These are phyloP conservation scores for Lathyrus tuberosus DNA, from an alignment of 306 rosid species.

Conservation along the genomic window DNA sequence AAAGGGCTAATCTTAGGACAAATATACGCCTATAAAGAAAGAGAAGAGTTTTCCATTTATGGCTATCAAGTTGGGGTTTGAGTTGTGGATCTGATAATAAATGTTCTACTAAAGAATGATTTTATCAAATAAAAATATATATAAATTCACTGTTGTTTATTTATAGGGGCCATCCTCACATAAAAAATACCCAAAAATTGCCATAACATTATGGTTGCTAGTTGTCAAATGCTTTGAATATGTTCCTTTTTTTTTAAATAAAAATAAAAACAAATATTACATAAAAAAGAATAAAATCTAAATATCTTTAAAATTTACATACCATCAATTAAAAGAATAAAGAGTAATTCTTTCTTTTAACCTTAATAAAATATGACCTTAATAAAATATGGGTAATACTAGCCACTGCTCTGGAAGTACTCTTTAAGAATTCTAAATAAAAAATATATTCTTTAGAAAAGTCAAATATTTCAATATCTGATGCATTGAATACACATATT, in stretches of 20 bases:
- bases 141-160: neutral
- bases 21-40: constrained; percentile 36
- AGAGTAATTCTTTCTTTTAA: neutral
- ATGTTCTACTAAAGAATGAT: constrained; percentile 4
- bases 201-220: neutral
- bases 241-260: too few relatives aligned
- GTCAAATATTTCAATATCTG: too few relatives aligned
- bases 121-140: neutral
- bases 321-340: neutral
- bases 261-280: too few relatives aligned
- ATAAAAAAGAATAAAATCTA: neutral
- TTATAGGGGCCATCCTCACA: neutral
- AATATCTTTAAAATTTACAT: neutral
- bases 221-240: too few relatives aligned
- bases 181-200: neutral
- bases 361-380: too few relatives aligned
- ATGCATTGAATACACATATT: too few relatives aligned
- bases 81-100: neutral
- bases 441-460: too few relatives aligned
- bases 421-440: too few relatives aligned
- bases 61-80: constrained; percentile 35
- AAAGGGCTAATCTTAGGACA: constrained; percentile 41
- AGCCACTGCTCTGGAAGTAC: too few relatives aligned
- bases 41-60: constrained; percentile 44
- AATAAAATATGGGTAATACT: too few relatives aligned